Conservation (phyloP, 768 basidiomycete species). For the Mycena vitilis region DNA sequence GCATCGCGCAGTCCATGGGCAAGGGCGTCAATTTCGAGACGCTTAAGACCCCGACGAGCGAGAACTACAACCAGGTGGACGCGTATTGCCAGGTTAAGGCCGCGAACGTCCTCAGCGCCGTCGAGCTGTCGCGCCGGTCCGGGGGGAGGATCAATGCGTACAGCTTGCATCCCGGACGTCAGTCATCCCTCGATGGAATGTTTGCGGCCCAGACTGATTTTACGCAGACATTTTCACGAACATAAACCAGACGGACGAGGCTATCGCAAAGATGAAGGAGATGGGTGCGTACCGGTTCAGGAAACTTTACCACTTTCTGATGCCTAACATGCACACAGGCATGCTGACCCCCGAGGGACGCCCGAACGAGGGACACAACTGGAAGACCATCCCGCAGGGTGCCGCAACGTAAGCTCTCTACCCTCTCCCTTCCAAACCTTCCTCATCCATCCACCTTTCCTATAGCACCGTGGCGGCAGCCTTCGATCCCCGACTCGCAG, state of each 20-base stretch:
- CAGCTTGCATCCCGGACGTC: slow-evolving; percentile 12
- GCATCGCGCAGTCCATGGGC: background rate
- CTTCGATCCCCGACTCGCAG: background rate
- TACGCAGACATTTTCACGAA: background rate
- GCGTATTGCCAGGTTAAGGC: background rate
- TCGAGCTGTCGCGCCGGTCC: slow-evolving; percentile 2
- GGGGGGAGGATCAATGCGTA: slow-evolving; percentile 9
- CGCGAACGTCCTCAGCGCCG: slow-evolving; percentile 3
- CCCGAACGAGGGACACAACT: too few relatives aligned
- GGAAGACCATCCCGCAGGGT: slow-evolving; percentile 4
- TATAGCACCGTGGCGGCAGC: background rate
- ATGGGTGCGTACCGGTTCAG: too few relatives aligned
- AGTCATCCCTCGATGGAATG: too few relatives aligned
- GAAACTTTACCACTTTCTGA: too few relatives aligned
- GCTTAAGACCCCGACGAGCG: background rate
- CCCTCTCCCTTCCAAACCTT: too few relatives aligned
- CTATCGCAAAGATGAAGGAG: background rate
- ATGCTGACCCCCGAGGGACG: too few relatives aligned
- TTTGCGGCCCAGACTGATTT: too few relatives aligned
- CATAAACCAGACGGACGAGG: background rate
- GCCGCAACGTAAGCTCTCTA: slow-evolving; percentile 2
- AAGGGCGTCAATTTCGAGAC: background rate
- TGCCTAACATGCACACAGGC: too few relatives aligned
- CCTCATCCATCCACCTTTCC: too few relatives aligned
- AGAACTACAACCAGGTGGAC: background rate